A percentile compares a stretch with the other conserved stretches of the same genome.
Evolutionary conservation across 75 land plant species (phyloP).

Genomic region (Cunninghamia lanceolata): DNA sequence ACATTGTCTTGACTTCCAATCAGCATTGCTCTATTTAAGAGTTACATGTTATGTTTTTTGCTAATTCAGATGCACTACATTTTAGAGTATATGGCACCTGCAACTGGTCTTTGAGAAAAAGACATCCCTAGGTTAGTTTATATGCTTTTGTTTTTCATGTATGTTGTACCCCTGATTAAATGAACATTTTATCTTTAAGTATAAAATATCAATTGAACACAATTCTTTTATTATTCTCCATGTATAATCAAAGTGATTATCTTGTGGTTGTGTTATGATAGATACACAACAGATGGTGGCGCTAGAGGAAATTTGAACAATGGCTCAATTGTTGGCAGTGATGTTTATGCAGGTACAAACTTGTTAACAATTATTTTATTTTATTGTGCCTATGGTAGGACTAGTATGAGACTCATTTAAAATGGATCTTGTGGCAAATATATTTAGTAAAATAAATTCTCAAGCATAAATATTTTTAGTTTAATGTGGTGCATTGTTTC

Average conservation of each 20-base stretch:
- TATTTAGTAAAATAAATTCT: neutral
- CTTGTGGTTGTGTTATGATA: conserved; percentile 20
- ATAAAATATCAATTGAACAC: neutral
- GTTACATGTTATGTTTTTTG: neutral
- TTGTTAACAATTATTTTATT: neutral
- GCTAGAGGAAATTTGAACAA: conserved; percentile 47
- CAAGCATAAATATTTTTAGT: neutral
- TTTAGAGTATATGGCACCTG: neutral
- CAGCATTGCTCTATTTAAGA: neutral
- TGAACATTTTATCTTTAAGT: neutral
- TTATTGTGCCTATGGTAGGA: neutral
- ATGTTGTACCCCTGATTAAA: neutral
- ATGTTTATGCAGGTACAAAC: conserved; percentile 72
- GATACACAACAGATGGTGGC: conserved; percentile 97
- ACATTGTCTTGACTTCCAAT: neutral
- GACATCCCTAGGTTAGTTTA: neutral
- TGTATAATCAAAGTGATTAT: neutral
- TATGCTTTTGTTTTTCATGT: neutral
- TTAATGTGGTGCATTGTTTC: neutral
- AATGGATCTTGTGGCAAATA: neutral
- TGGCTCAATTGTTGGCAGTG: conserved; percentile 55
- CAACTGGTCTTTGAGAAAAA: neutral
- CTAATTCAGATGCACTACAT: neutral
- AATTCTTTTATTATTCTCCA: neutral
- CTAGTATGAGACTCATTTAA: neutral